Base-by-base conservation (phyloP, 148 eudicot genomes). In the Drosera capensis region DNA sequence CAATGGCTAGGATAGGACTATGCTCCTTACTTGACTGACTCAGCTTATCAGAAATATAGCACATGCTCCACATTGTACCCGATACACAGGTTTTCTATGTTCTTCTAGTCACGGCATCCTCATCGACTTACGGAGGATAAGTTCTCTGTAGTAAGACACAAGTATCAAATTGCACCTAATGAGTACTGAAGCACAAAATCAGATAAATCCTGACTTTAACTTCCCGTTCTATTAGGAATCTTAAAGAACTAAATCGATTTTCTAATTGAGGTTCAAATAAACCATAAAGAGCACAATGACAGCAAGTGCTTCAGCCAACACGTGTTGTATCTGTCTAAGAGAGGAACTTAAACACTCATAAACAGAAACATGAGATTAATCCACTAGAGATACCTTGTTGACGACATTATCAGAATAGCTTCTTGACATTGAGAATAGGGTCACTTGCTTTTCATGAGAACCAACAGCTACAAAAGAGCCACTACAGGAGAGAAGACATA, bases 31-130 rank as follows among this genome's bases (percentile, higher is more conserved):
- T 64, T 52, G 59, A 37, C 28, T 72, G 73, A 25, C 57, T 39
- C 26, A 52, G 34, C 65, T 64, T 67, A 59, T 60, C 68, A 42
- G 97, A 80, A 64, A 88, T 71, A 72, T 83, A 88, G 73, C 92
- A 83, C 94, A 83, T 83, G 68, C 97, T 88, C 97, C 97, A 88
- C 60, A 88, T 80, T 43, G 94, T 80, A 55, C 94, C 96, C 62
- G 54, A 54, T 23, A 70, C 66, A 58, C 66, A 52, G 51, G 64
- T 52, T 43, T 25, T 47, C 52, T 31, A 63, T 34, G 55, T 44
- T 45, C 66, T 68, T 53, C 58, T 44, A 43, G 54, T 19, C 60
- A 48, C 55, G 31, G 70, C 24, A 40, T 63, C 66, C 31, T 60
- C 74, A 62, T 74, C 79, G 20, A 55, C 68, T 54, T 62, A 86